phyloP scores from a whole-genome alignment of 2,329 filamentous ascomycete genomes.

The Drechmeria coniospora region DNA sequence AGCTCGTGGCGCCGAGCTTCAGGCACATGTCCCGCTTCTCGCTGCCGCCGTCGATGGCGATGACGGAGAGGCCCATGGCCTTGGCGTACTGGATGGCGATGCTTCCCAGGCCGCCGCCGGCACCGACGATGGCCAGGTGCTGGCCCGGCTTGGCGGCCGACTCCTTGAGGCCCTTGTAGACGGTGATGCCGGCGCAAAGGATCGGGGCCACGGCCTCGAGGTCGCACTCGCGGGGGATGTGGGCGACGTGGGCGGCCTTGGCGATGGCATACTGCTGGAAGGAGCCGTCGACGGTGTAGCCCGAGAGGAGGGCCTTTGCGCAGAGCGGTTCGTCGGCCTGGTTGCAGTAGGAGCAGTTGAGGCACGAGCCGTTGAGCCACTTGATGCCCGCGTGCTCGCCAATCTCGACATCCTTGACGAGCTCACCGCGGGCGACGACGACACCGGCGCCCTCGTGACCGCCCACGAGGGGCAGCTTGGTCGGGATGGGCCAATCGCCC shows the following conservation, averaged over 20 bases:
- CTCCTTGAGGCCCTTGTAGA: conserved; percentile 86
- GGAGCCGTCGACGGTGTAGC: conserved; percentile 82
- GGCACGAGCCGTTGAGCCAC: conserved; percentile 83
- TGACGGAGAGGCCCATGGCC: conserved; percentile 70
- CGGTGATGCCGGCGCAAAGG: conserved; percentile 73
- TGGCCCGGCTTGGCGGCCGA: conserved; percentile 60
- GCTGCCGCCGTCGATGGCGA: conserved; percentile 70
- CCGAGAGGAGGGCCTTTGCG: conserved; percentile 57
- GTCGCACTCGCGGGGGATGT: conserved; percentile 60
- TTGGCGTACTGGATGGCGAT: conserved; percentile 76
- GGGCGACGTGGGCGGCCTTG: conserved; percentile 72
- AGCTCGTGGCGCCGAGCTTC: conserved; percentile 54
- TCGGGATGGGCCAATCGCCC: conserved; percentile 76
- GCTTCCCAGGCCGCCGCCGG: conserved; percentile 67
- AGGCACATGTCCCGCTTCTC: conserved; percentile 63
- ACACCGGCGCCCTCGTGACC: conserved; percentile 68
- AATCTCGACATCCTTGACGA: conserved; percentile 64
- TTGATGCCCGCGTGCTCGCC: conserved; percentile 82
- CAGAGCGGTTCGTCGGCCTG: conserved; percentile 73
- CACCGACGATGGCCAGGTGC: conserved; percentile 71
- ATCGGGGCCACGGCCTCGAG: conserved; percentile 69
- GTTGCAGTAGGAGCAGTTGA: conserved; percentile 72
- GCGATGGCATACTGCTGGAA: conserved; percentile 90
- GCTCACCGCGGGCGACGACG: conserved; percentile 63
- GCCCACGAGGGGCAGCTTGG: conserved; percentile 74